Percentiles rank a stretch among this genome's conserved stretches.
phyloP scores from a whole-genome alignment of 73 alveolate species.

The Uronychia binucleata region DNA sequence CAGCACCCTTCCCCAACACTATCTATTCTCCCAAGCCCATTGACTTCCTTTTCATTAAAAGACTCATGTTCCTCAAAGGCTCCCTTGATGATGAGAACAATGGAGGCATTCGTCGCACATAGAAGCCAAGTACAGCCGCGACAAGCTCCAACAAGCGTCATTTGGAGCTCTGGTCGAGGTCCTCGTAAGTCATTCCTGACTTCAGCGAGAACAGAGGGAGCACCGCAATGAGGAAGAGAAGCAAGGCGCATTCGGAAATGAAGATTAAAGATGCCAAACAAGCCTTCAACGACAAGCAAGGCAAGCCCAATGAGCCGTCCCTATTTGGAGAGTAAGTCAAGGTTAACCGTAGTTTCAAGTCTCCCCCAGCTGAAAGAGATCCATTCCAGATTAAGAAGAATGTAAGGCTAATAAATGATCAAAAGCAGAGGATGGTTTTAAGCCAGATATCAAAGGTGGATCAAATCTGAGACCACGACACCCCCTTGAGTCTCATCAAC shows the following conservation, averaged over 20 bases:
- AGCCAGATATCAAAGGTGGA: not conserved
- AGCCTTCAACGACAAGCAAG: not conserved
- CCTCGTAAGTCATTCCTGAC: not conserved
- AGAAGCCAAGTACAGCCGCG: not conserved
- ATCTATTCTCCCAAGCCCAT: not conserved
- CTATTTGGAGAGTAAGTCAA: not conserved
- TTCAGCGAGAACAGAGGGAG: not conserved
- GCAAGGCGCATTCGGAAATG: not conserved
- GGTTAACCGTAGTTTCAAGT: not conserved
- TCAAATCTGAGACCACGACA: not conserved
- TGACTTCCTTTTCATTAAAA: conserved; percentile 26
- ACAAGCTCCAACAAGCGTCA: not conserved
- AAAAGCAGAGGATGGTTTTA: not conserved
- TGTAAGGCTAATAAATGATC: not conserved
- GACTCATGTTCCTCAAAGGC: conserved; percentile 26
- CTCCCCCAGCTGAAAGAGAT: not conserved
- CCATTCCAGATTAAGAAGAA: not conserved
- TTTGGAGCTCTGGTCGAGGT: not conserved
- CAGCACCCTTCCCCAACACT: not conserved
- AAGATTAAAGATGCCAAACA: not conserved
- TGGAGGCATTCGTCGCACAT: not conserved
- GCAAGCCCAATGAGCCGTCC: not conserved
- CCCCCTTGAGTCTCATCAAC: not conserved
- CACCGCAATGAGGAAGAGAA: not conserved
- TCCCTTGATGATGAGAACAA: conserved; percentile 23